Evolutionary conservation across 306 rosid genomes (phyloP).

Genomic region (Elaeagnus macrophylla): DNA sequence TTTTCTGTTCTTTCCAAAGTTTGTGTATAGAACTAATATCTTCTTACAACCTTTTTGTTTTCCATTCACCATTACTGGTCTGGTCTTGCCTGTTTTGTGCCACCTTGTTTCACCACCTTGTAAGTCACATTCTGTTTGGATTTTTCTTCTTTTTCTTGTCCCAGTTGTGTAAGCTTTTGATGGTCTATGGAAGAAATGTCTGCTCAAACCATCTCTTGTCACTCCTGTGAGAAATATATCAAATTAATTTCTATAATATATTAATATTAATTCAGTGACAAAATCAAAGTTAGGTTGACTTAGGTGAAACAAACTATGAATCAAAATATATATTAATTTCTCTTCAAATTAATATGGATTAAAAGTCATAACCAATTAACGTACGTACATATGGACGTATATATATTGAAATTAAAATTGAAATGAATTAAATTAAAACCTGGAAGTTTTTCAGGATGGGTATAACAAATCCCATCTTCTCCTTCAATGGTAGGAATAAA

Average conservation of each 20-base stretch:
- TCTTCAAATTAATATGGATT: too few species aligned
- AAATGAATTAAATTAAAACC: slow-evolving; percentile 19
- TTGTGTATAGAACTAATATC: slow-evolving; percentile 81
- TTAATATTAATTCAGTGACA: neutral
- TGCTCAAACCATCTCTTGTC: slow-evolving; percentile 80
- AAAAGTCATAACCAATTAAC: too few species aligned
- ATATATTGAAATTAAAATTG: too few species aligned
- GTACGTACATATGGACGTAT: too few species aligned
- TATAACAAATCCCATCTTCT: slow-evolving; percentile 97
- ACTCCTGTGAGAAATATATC: slow-evolving; percentile 44
- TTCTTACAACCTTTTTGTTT: slow-evolving; percentile 96
- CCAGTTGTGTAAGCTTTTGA: slow-evolving; percentile 99
- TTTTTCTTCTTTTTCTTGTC: slow-evolving; percentile 83
- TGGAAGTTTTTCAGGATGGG: slow-evolving; percentile 99
- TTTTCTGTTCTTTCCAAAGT: slow-evolving; percentile 86
- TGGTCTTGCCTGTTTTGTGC: slow-evolving; percentile 96
- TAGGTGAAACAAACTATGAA: slow-evolving; percentile 47
- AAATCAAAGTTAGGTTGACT: slow-evolving; percentile 54
- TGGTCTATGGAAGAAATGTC: slow-evolving; percentile 94
- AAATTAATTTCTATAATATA: too few species aligned
- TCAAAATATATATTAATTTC: neutral
- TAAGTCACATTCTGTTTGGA: slow-evolving; percentile 72
- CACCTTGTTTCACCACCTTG: slow-evolving; percentile 91
- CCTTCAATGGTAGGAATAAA: slow-evolving; percentile 97
- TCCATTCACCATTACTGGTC: slow-evolving; percentile 80